Conservation (phyloP, 2,329 filamentous ascomycete genomes). For the Lasiodiplodia hormozganensis region DNA sequence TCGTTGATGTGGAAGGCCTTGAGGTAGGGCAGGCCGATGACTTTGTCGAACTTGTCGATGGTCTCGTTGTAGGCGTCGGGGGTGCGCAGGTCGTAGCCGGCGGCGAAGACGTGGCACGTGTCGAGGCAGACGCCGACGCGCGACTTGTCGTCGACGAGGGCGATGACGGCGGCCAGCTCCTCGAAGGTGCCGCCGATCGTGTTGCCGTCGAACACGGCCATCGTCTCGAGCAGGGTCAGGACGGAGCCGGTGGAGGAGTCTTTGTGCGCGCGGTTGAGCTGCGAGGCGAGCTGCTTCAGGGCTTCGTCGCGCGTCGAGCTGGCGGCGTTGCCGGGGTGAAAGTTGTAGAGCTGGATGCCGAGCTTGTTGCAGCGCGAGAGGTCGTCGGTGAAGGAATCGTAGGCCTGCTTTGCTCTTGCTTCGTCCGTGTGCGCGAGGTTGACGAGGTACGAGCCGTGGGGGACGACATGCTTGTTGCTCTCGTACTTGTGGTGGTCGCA, state of each 20-base stretch:
- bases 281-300: constrained; percentile 77
- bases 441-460: constrained; percentile 95
- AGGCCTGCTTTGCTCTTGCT: constrained; percentile 83
- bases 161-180: constrained; percentile 86
- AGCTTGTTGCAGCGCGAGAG: constrained; percentile 82
- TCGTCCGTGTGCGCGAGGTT: constrained; percentile 88
- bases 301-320: constrained; percentile 72
- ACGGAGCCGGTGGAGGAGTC: constrained; percentile 72
- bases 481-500: constrained; percentile 76
- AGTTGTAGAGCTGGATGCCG: constrained; percentile 94
- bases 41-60: constrained; percentile 75
- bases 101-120: constrained; percentile 95
- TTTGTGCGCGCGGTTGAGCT: constrained; percentile 81
- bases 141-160: constrained; percentile 76
- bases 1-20: constrained; percentile 92
- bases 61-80: constrained; percentile 76
- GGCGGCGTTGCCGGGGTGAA: constrained; percentile 86
- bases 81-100: constrained; percentile 86
- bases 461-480: constrained; percentile 75
- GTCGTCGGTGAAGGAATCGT: constrained; percentile 85
- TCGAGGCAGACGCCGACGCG: constrained; percentile 95
- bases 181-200: constrained; percentile 85
- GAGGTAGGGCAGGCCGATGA: constrained; percentile 80
- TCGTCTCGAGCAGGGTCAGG: constrained; percentile 89
- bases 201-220: constrained; percentile 83